Base-by-base conservation (phyloP, 2,329 filamentous ascomycete species). In the Beauveria medogensis region DNA sequence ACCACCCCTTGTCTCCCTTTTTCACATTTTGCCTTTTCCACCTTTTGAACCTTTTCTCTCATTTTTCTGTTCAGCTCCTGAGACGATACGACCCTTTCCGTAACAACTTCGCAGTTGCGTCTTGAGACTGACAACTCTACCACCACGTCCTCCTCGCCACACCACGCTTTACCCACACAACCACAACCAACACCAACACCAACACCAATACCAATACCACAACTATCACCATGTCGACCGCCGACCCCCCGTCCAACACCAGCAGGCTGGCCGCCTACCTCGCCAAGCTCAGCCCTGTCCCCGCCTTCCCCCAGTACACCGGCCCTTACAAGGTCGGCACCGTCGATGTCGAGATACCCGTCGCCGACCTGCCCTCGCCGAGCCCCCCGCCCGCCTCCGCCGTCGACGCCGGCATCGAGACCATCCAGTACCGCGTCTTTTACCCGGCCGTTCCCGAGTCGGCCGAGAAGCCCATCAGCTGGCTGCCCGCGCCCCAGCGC, bases 291-390 rank as follows among this genome's bases (percentile, higher is more conserved):
- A 90, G 82, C 68, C 88, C 88, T 0, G 77, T 91, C 5, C 90
- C 90, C 1, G 73, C 80, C 1, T 92, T 95, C 62, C 88, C 90
- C 4, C 77, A 84, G 4, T 93, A 92, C 70, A 86, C 87, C 1
- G 91, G 90, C 0, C 88, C 89, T 0, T 87, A 91, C 77, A 84
- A 85, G 67, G 90, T 94, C 62, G 91, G 90, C 64, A 90, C 88
- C 2, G 78, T 91, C 65, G 91, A 95, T 68, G 80, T 93, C 65
- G 91, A 96, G 75, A 83, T 95, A 18, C 89, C 91, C 48, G 79
- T 88, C 10, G 78, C 80, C 30, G 80, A 84, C 53, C 75, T 87
- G 6, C 71, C 79, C 2, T 77, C 82, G 1, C 83, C 86, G 0
- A 78, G 81, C 24, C 75, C 80, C 3, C 72, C 77, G 8, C 82